Evolutionary conservation across 2,329 filamentous ascomycete species (phyloP).

Genomic region (Sporothrix protearum): DNA sequence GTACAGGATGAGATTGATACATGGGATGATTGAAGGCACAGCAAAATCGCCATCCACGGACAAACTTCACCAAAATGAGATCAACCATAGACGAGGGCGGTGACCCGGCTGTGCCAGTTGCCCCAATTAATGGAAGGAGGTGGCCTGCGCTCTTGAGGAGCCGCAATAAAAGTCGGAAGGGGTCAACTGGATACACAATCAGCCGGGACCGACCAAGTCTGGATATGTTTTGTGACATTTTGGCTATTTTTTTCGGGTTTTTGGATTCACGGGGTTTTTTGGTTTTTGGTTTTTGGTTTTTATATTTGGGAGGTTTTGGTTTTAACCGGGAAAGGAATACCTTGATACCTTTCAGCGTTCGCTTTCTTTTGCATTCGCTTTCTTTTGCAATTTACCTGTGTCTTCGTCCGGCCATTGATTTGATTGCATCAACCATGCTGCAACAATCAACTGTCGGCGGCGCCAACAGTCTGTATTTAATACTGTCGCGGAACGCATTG

Average conservation of each 20-base stretch:
- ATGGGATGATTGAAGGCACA: not conserved
- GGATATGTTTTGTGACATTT: not conserved
- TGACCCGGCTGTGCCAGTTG: constrained; percentile 13
- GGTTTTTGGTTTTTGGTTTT: not conserved
- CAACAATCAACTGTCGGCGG: not conserved
- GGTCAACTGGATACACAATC: not conserved
- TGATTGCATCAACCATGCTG: not conserved
- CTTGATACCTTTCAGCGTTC: constrained; percentile 23
- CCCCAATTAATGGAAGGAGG: constrained; percentile 20
- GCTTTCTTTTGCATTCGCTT: too few relatives aligned
- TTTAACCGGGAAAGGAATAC: constrained; percentile 10
- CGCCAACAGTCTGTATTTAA: not conserved
- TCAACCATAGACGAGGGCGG: constrained; percentile 6
- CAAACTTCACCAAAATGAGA: not conserved
- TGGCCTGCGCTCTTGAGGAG: constrained; percentile 23
- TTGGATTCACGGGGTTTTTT: not conserved
- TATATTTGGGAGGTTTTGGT: not conserved
- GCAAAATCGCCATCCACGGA: not conserved
- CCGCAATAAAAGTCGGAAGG: not conserved
- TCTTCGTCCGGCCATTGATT: not conserved
- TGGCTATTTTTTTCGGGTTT: not conserved
- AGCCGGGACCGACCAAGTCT: not conserved
- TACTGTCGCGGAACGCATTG: constrained; percentile 11
- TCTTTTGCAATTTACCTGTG: not conserved
- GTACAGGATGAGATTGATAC: not conserved